Base-by-base conservation (phyloP, 495 filamentous ascomycete species). In the Xylaria longipes region DNA sequence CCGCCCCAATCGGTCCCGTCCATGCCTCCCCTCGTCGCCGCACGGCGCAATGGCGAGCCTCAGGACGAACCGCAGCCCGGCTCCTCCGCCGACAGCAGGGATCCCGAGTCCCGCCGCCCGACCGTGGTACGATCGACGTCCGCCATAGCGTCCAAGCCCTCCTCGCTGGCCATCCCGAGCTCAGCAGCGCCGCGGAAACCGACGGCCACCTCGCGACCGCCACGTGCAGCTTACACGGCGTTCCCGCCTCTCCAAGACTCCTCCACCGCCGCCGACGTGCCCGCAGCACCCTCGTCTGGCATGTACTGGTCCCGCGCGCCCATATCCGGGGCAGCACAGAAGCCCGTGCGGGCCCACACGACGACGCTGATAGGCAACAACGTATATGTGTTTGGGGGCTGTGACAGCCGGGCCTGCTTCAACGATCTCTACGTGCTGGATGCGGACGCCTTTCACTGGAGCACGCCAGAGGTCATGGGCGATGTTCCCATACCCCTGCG, bases 301-400 rank as follows among this genome's bases (percentile, higher is more conserved):
- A 91, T 91, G 89, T 91, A 91, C 80, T 91, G 89, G 89, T 89
- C 87, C 65, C 84, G 83, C 50, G 89, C 88, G 20, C 86, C 85
- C 2, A 80, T 84, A 11, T 89, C 88, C 5, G 89, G 89, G 12
- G 76, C 84, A 17, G 76, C 87, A 43, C 88, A 88, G 71, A 86
- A 84, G 25, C 82, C 88, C 11, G 78, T 90, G 50, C 86, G 89
- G 45, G 89, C 89, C 31, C 89, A 91, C 79, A 90, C 88, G 39
- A 88, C 86, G 17, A 89, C 89, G 27, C 79, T 90, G 22, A 80
- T 90, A 14, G 89, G 88, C 7, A 88, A 84, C 58, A 90, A 86
- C 70, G 84, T 91, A 57, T 91, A 85, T 71, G 84, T 91, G 29
- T 91, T 91, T 71, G 89, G 89, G n/a, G 89, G 89, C 12, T 91